phyloP scores from a whole-genome alignment of 306 rosid genomes.

The Quercus wislizeni region DNA sequence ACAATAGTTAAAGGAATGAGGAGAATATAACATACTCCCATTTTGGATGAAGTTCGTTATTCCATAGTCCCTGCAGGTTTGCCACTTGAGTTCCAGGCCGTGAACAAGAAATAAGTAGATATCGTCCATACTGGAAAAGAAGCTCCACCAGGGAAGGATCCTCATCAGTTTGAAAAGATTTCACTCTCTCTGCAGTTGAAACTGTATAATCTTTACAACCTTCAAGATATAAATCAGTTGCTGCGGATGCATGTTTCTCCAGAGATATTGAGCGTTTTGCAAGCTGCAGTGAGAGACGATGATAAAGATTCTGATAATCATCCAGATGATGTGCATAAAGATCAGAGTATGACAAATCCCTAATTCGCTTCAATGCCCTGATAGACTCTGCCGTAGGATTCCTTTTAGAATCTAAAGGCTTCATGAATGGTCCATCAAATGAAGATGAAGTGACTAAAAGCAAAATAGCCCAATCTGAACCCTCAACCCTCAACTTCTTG shows the following conservation, averaged over 20 bases:
- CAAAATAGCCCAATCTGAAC: slow-evolving; percentile 60
- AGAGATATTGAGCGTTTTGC: slow-evolving; percentile 30
- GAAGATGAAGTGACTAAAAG: slow-evolving; percentile 65
- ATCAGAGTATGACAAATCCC: slow-evolving; percentile 43
- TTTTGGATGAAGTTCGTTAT: slow-evolving; percentile 53
- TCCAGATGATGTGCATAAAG: slow-evolving; percentile 54
- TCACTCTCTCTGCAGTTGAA: slow-evolving; percentile 72
- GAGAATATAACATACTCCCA: slow-evolving; percentile 58
- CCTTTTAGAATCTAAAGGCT: slow-evolving; percentile 57
- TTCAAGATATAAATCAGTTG: slow-evolving; percentile 3
- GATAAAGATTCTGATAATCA: slow-evolving; percentile 70
- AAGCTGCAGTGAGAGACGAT: slow-evolving; percentile 66
- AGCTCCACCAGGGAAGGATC: slow-evolving; percentile 79
- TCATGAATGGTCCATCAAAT: slow-evolving; percentile 56
- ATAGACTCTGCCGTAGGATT: slow-evolving; percentile 50
- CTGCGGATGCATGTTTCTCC: slow-evolving; percentile 13
- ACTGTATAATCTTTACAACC: slow-evolving; percentile 22
- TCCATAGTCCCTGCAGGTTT: slow-evolving; percentile 88
- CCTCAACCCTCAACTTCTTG: slow-evolving; percentile 53
- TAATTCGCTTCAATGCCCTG: slow-evolving; percentile 33
- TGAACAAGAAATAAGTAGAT: slow-evolving; percentile 73
- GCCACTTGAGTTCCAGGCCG: slow-evolving; percentile 75
- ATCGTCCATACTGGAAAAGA: slow-evolving; percentile 76
- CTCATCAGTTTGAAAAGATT: slow-evolving; percentile 65
- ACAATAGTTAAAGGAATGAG: slow-evolving; percentile 2